Conservation (phyloP, 2,329 filamentous ascomycete species). For the Paraphaeosphaeria minitans region DNA sequence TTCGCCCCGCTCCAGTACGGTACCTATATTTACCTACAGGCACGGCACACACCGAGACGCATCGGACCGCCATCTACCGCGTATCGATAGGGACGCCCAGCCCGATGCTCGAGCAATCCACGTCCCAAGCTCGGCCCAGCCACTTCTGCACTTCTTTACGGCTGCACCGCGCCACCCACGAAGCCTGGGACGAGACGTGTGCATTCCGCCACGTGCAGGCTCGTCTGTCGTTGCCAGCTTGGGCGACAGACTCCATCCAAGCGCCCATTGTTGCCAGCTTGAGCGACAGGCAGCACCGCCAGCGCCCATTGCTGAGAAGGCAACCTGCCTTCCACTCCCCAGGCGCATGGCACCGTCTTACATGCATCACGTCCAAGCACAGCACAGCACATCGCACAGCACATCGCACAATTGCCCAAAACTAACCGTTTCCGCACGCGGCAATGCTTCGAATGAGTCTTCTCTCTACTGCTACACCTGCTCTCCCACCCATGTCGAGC, state of each 20-base stretch:
- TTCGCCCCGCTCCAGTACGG: not conserved
- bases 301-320: not conserved
- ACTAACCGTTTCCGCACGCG: not conserved
- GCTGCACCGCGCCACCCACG: not conserved
- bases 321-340: not conserved
- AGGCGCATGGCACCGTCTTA: constrained; percentile 6
- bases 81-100: constrained; percentile 1
- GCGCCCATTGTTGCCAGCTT: not conserved
- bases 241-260: not conserved
- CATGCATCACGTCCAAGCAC: not conserved
- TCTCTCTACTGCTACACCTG: constrained; percentile 14
- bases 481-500: constrained; percentile 4
- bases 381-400: constrained; percentile 1
- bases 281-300: not conserved
- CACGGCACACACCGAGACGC: not conserved
- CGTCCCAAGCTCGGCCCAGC: not conserved
- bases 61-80: constrained; percentile 1
- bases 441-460: constrained; percentile 4
- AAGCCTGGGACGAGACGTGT: not conserved
- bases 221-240: not conserved
- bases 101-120: not conserved
- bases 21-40: too few species aligned
- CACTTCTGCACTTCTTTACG: not conserved
- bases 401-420: not conserved
- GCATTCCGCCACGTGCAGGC: not conserved